These are phyloP conservation scores for Spencermartinsiella ligniputridi DNA, from an alignment of 1,139 yeast genomes.

Conservation along the genomic window DNA sequence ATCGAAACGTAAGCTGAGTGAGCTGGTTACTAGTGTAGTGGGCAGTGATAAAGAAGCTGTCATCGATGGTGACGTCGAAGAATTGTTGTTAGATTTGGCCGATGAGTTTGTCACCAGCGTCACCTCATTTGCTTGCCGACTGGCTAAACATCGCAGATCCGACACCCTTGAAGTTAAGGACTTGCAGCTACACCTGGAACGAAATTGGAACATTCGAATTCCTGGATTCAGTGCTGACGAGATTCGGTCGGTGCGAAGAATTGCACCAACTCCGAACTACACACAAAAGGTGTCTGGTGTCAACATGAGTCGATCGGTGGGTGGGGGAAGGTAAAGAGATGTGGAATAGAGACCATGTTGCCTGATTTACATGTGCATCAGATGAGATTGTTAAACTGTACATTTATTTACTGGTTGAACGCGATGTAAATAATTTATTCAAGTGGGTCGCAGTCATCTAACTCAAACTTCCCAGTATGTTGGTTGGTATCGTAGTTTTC, in stretches of 20 bases:
- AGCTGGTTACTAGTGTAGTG: conserved; percentile 77
- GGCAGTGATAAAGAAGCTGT: conserved; percentile 63
- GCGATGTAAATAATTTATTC: too few species aligned
- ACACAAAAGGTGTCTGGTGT: conserved; percentile 67
- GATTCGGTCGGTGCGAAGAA: conserved; percentile 74
- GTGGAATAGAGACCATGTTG: not conserved
- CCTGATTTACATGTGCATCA: too few species aligned
- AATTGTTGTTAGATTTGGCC: conserved; percentile 80
- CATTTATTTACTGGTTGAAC: too few species aligned
- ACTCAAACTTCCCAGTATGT: too few species aligned
- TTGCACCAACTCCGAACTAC: conserved; percentile 70
- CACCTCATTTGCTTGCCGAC: conserved; percentile 85
- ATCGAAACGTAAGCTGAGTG: conserved; percentile 83
- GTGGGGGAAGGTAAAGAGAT: conserved; percentile 19
- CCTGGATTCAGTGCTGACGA: conserved; percentile 95
- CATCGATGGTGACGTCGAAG: conserved; percentile 95
- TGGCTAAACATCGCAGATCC: conserved; percentile 93
- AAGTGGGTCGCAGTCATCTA: too few species aligned
- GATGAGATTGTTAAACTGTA: too few species aligned
- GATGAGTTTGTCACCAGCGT: conserved; percentile 93
- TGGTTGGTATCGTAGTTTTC: too few species aligned
- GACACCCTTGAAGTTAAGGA: conserved; percentile 85
- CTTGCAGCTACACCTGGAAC: conserved; percentile 84
- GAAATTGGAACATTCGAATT: conserved; percentile 91
- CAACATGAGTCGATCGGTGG: conserved; percentile 40